Base-by-base conservation (phyloP, 1,139 yeast genomes). In the Kodamaea fungicola region DNA sequence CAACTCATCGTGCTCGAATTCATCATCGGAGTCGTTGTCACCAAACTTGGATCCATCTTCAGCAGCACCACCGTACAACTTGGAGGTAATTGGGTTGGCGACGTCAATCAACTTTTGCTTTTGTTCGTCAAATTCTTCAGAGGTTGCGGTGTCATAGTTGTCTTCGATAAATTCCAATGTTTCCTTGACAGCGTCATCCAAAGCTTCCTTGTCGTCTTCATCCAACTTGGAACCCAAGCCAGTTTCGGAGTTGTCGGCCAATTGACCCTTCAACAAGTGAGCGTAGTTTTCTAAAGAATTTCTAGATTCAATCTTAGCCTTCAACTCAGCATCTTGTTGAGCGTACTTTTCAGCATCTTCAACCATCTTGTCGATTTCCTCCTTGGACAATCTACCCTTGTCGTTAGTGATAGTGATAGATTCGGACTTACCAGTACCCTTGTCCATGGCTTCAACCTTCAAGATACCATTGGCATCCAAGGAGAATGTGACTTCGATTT, bases 391-490 rank as follows among this genome's bases (percentile, higher is more conserved):
- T 76, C 97, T 86, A 59, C 97, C 97, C 78, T 90, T 89, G 67
- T 92, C 97, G 64, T 92, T 92, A 58, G 92, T 87, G 67, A 92
- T 92, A 47, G 96, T 87, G 59, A 92, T 87, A 47, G 95, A 83
- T 68, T 92, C 88, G 42, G 92, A 80, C 72, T 89, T 89, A 71
- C 74, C 74, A 41, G 74, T 68, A 38, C 74, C 74, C 56, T 68
- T 69, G 49, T 68, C 74, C 41, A 59, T 51, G 30, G 74, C 74
- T 49, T 64, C 71, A 46, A 68, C 74, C 56, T 67, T 68, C 51
- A 68, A 66, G 50, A 68, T 67, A 58, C 74, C 74, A 54, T 68
- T 68, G 51, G 74, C 74, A 57, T 68, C 74, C 47, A 68, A 63
- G 16, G 70, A 59, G 56, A 68, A 68, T 31, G 74, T 68, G 35